Base-by-base conservation (phyloP, 164 flowering plant species). In the Platanus orientalis region DNA sequence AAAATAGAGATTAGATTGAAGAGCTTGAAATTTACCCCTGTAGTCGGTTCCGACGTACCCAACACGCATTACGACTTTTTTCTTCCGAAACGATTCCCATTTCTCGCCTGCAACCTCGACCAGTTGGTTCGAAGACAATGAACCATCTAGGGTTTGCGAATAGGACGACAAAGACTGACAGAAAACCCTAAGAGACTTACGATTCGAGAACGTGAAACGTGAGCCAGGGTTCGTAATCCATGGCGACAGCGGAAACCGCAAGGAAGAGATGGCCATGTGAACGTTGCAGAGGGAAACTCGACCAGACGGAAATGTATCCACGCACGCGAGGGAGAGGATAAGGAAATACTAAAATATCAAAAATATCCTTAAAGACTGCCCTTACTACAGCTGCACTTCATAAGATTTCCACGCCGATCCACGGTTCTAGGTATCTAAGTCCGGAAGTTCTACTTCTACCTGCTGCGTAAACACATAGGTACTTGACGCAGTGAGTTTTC, bases 21-120 rank as follows among this genome's bases (percentile, higher is more conserved):
- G 20, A 54, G 30, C 36, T 45, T 29, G 21, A 63, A 45, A 23
- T 0, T 20, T 36, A 83, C 96, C 98, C 80, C 81, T 76, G 75
- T 87, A 89, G 54, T 88, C 76, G 53, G 92, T 70, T 3, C 97
- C 97, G 4, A 84, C 88, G 39, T 91, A 91, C 1, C 96, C 93
- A 61, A 91, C 86, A 19, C 96, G 92, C 87, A 85, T 76, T 40
- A 81, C 88, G 23, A 91, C 94, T 69, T 83, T 87, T 79, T 84
- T 87, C 78, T 84, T 87, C 42, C 83, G 78, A 52, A 75, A 69
- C 5, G 88, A 44, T 26, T 77, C 68, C 93, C 93, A 87, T 76
- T 72, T 83, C 7, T 53, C 24, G 47, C 55, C 47, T 13, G 57
- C 23, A 7, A 32, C 44, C 5, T 61, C 60, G 29, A 42, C 26